Evolutionary conservation across 1,284 basidiomycete species (phyloP), one percentile per base, ranked within the genome.

Genomic region (Leccinum proximum): DNA sequence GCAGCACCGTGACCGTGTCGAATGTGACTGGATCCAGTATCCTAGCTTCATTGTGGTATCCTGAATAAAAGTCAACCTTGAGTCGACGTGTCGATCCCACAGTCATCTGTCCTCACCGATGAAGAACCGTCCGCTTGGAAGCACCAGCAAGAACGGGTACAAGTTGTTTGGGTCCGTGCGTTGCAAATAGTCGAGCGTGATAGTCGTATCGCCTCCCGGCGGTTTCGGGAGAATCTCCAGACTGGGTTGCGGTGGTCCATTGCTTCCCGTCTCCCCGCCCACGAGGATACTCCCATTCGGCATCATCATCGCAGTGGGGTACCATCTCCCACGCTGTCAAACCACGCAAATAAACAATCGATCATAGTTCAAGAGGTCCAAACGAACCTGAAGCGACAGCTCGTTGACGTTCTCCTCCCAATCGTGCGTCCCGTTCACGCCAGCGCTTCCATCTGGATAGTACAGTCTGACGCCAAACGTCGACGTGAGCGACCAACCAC

Each of bases 11-110:
- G 62, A 85, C 74, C 1, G 90, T 92, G 30, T 80, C 74, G 67
- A 92, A 89, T 0, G 83, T 89, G 4, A 73, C 77, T 1, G 87
- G 84, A 66, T 92, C 82, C 14, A 92, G 79, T 65, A 91, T 84
- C n/a, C 90, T 84, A 0, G 91, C 91, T 73, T 92, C 88, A 67
- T 92, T 92, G 77, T 87, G 92, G 71, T 92, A 91, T 2, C 82
- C 87, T 89, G 64, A 50, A 58, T 11, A 50, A 22, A 35, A 11
- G 48, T 11, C 50, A 40, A 56, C 33, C 62, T 3, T 57, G 4
- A 40, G 16, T 37, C 63, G 63, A 63, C 13, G 7, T n/a, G 68
- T 1, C 2, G 4, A 3, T 0, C 1, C 4, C 6, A 26, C 48
- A 10, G 22, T 40, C 38, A 4, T 50, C 6, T 7, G 18, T 4